phyloP scores from a whole-genome alignment of 352 stramenopile genomes.

The Phytophthora pseudosyringae region DNA sequence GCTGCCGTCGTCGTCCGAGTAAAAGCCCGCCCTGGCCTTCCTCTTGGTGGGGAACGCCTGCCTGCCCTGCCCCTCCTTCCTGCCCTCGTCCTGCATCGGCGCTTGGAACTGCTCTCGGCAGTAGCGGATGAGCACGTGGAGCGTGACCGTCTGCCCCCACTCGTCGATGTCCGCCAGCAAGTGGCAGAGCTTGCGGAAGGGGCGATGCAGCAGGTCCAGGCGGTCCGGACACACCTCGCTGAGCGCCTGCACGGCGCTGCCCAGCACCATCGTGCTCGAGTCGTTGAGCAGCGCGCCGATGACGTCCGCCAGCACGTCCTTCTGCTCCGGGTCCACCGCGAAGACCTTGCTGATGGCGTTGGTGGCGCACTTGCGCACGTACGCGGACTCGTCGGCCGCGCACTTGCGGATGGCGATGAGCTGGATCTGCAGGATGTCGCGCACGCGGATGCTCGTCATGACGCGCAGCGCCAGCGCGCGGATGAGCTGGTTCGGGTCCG shows the following conservation, averaged over 20 bases:
- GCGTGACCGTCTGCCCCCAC: constrained; percentile 96
- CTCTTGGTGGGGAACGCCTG: constrained; percentile 66
- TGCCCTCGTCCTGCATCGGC: constrained; percentile 57
- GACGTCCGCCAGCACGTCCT: constrained; percentile 93
- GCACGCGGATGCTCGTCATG: constrained; percentile 98
- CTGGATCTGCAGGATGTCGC: constrained; percentile 99
- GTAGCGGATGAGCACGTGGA: constrained; percentile 97
- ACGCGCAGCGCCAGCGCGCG: constrained; percentile 94
- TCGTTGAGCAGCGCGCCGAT: constrained; percentile 95
- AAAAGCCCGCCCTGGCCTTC: constrained; percentile 92
- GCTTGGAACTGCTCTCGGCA: constrained; percentile 95
- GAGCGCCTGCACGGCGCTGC: constrained; percentile 94
- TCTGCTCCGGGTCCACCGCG: constrained; percentile 88
- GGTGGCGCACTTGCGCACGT: constrained; percentile 98
- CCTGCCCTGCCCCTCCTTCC: constrained; percentile 48
- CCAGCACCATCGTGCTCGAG: constrained; percentile 97
- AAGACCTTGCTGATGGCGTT: constrained; percentile 97
- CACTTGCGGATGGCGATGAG: constrained; percentile 95
- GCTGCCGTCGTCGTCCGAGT: constrained; percentile 97
- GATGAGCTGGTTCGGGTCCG: constrained; percentile 95
- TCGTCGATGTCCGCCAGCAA: constrained; percentile 99
- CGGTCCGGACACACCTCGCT: constrained; percentile 96
- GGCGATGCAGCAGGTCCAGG: constrained; percentile 94
- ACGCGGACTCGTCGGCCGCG: constrained; percentile 92
- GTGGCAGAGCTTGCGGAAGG: constrained; percentile 98